Evolutionary conservation across 345 rosid genomes (phyloP), one percentile per base, ranked within the genome.

Genomic region (Heritiera fomes): DNA sequence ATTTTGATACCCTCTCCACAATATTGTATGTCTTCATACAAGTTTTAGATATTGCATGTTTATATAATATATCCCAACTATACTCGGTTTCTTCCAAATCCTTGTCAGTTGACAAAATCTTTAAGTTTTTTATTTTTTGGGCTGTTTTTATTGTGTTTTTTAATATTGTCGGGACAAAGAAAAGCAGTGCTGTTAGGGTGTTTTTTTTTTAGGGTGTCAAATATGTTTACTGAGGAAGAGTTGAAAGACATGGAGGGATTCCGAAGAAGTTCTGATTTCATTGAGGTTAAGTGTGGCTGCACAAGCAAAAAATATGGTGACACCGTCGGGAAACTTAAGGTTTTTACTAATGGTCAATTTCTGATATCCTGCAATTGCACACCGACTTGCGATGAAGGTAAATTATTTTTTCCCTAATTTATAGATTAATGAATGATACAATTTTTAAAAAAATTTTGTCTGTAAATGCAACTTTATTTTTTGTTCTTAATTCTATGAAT

Each of bases 211-310:
- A 46, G 72, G 12, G 20, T 68, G 28, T 32, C 11, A 58, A 73
- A 20, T 5, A 79, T 80, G 82, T 75, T 71, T 14, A 1, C 14
- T 70, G 83, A 84, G 30, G 61, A 80, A 38, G 75, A 79, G 45
- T 40, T 87, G 32, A 75, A 46, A 15, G 30, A 14, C 8, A 52
- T 85, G 45, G 74, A 41, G 17, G 84, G 77, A 9, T 82, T 75
- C 63, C 66, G 20, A 52, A 82, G 76, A 73, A 82, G 75, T 45
- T 7, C 62, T 0, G 75, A 76, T 69, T 82, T 66, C 53, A 50
- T 84, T 5, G 77, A 74, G 73, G 82, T 78, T 7, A 55, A 15
- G 1, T 78, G 82, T 60, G 82, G 84, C 1, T 78, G 84, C 78
- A 82, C 78, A 0, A 78, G 81, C 74, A 50, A 45, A 15, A 60